Conservation (phyloP, 495 filamentous ascomycete species). For the Trichoderma asperelloides region DNA sequence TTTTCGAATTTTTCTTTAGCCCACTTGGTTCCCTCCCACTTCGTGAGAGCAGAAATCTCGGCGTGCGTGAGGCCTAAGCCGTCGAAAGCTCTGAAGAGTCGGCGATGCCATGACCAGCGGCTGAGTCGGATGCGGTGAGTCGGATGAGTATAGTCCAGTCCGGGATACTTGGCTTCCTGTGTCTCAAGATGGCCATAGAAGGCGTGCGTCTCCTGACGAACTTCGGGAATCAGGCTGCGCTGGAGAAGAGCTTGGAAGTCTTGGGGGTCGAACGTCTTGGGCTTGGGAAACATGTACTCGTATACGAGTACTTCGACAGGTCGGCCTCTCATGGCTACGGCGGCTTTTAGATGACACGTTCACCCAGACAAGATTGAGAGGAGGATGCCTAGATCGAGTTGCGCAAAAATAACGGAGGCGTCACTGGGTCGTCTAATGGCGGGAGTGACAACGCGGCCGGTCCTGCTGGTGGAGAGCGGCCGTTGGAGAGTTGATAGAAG, state of each 20-base stretch:
- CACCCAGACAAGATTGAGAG: background rate
- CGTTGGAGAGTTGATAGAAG: background rate
- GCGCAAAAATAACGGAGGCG: background rate
- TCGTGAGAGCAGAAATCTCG: slow-evolving; percentile 72
- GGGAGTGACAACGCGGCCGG: background rate
- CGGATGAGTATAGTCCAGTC: slow-evolving; percentile 72
- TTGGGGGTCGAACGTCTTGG: slow-evolving; percentile 39
- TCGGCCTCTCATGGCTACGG: slow-evolving; percentile 42
- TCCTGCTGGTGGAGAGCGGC: background rate
- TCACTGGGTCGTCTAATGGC: background rate
- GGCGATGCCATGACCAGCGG: slow-evolving; percentile 72
- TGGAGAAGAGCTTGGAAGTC: slow-evolving; percentile 46
- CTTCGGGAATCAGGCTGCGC: slow-evolving; percentile 72
- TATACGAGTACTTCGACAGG: slow-evolving; percentile 46
- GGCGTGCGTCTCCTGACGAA: slow-evolving; percentile 71
- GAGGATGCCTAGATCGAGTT: background rate
- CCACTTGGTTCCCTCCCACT: slow-evolving; percentile 91
- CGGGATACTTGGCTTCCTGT: slow-evolving; percentile 82
- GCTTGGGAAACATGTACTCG: slow-evolving; percentile 46
- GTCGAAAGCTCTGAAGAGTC: slow-evolving; percentile 77
- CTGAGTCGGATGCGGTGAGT: slow-evolving; percentile 77
- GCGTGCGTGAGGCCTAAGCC: slow-evolving; percentile 59
- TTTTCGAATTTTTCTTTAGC: slow-evolving; percentile 77
- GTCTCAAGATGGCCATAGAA: slow-evolving; percentile 83
- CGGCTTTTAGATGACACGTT: background rate